Evolutionary conservation across 2,329 filamentous ascomycete species (phyloP).

Genomic region (Phoma sp.): DNA sequence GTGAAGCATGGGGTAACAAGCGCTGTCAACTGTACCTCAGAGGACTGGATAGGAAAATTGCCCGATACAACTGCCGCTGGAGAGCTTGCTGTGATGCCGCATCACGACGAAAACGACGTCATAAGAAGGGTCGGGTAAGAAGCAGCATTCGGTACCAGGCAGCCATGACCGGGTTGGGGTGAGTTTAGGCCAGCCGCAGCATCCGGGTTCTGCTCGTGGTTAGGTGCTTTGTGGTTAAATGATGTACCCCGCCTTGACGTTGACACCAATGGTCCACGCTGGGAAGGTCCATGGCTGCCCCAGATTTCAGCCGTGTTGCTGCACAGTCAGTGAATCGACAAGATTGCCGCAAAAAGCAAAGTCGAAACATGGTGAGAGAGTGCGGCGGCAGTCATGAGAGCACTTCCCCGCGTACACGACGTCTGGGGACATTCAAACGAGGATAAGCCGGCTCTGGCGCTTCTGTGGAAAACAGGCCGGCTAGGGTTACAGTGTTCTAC

Average conservation of each 20-base stretch:
- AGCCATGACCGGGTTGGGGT: not conserved
- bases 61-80: not conserved
- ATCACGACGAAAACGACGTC: constrained; percentile 7
- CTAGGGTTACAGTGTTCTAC: constrained; percentile 24
- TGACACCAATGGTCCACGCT: not conserved
- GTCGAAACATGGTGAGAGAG: constrained; percentile 26
- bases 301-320: not conserved
- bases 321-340: constrained; percentile 18
- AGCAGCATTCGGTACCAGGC: not conserved
- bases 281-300: constrained; percentile 7
- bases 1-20: constrained; percentile 8
- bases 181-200: not conserved
- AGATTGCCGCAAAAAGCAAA: constrained; percentile 16
- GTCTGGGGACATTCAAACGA: constrained; percentile 9
- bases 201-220: constrained; percentile 8
- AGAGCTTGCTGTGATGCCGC: not conserved
- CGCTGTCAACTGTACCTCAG: not conserved
- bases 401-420: constrained; percentile 36
- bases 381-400: constrained; percentile 19
- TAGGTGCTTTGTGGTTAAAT: constrained; percentile 9
- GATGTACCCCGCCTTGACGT: constrained; percentile 8
- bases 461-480: constrained; percentile 31
- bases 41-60: not conserved
- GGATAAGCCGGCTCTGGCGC: constrained; percentile 42
- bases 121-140: constrained; percentile 10